Evolutionary conservation across 192 early-diverging fungal genomes (phyloP).

Genomic region (Umbelopsis sp.): DNA sequence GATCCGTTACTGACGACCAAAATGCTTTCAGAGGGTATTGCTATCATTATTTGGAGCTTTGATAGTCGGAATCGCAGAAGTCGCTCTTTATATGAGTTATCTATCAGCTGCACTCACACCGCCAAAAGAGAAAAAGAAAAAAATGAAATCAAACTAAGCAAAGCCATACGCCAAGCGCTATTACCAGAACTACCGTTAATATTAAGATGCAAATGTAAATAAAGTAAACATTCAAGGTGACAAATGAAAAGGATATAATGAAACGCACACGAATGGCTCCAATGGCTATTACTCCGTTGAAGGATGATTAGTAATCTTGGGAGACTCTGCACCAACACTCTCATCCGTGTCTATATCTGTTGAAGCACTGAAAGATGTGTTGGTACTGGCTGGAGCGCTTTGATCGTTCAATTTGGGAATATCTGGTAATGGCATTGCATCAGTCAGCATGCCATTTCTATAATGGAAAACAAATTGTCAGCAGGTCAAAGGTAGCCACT

Average conservation of each 20-base stretch:
- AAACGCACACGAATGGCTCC: neutral
- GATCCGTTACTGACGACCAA: neutral
- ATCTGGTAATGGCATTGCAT: neutral
- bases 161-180: too few relatives aligned
- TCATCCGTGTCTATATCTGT: slow-evolving; percentile 18
- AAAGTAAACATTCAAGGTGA: neutral
- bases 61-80: slow-evolving; percentile 2
- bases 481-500: neutral
- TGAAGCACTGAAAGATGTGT: neutral
- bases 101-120: neutral
- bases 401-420: neutral
- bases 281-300: neutral
- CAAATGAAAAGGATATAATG: neutral
- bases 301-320: too few relatives aligned
- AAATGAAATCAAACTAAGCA: neutral
- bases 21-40: neutral
- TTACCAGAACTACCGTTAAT: too few relatives aligned
- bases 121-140: neutral
- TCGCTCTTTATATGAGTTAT: slow-evolving; percentile 7
- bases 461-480: neutral
- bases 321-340: neutral
- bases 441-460: slow-evolving; percentile 5
- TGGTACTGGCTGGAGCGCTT: neutral
- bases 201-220: too few relatives aligned
- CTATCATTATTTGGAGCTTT: slow-evolving; percentile 9